Evolutionary conservation across 1,284 basidiomycete species (phyloP).

Genomic region (Ustilago xerochloae): DNA sequence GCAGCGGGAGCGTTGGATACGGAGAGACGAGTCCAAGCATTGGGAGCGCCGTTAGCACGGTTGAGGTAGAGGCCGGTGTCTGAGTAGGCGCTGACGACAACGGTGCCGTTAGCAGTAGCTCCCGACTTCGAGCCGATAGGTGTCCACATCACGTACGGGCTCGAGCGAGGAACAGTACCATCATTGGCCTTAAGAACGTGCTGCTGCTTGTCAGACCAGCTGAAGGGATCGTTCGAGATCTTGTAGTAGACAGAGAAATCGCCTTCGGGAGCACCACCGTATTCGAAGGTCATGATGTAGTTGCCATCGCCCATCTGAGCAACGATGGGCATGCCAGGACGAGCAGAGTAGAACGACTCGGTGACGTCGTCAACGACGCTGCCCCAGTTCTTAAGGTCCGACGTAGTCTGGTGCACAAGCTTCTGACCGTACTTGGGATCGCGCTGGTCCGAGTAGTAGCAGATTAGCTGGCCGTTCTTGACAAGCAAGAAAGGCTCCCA

Average conservation of each 20-base stretch:
- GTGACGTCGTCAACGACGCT: constrained; percentile 66
- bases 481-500: constrained; percentile 69
- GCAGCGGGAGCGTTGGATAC: constrained; percentile 18
- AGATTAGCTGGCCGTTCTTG: constrained; percentile 66
- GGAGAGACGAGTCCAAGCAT: constrained; percentile 27
- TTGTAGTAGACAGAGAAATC: constrained; percentile 40
- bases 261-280: constrained; percentile 54
- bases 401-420: constrained; percentile 66
- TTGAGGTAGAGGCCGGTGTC: constrained; percentile 29
- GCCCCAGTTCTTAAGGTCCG: constrained; percentile 67
- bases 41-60: constrained; percentile 19
- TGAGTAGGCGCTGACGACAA: constrained; percentile 64
- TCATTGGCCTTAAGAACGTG: constrained; percentile 47
- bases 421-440: constrained; percentile 68
- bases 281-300: constrained; percentile 69
- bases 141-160: constrained; percentile 67
- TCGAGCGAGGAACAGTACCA: constrained; percentile 60
- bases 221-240: constrained; percentile 33
- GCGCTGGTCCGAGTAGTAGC: constrained; percentile 69
- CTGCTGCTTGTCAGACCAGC: constrained; percentile 28
- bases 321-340: constrained; percentile 69
- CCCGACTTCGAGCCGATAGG: constrained; percentile 50
- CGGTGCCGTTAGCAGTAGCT: constrained; percentile 59
- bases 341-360: constrained; percentile 56
- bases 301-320: constrained; percentile 64